Base-by-base conservation (phyloP, 352 stramenopile genomes). In the Phytophthora cactorum region DNA sequence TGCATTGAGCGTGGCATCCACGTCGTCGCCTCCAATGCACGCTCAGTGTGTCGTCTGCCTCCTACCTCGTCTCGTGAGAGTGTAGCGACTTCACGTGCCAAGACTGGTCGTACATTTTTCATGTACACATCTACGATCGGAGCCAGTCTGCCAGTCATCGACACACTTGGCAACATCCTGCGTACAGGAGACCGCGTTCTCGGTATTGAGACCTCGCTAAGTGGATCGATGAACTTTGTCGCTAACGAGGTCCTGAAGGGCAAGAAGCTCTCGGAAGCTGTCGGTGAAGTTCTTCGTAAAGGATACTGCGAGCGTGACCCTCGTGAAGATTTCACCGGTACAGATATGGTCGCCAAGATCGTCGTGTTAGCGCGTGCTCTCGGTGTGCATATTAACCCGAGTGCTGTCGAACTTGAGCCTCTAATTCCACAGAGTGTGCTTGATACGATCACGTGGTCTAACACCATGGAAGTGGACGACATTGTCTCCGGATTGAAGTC, bases 41-140 rank as follows among this genome's bases (percentile, higher is more conserved):
- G 76, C 4, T 90, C 84, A 7, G 76, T 91, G 11, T 85, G 67
- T 47, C 57, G 69, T 25, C 51, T 93, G 14, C 81, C 83, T 4
- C 63, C 74, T 11, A 90, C 83, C 0, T 73, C 81, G 34, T 89
- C 80, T 5, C 79, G 80, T 9, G 82, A 89, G 49, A 88, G 80
- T 63, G 73, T 90, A 3, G 78, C 81, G 10, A 82, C 78, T 1
- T 81, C 75, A 7, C 64, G 50, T 11, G 31, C 46, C 7, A 67
- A 73, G 66, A 60, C 70, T 10, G 83, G 82, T 0, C 86, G 83
- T 25, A 82, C 84, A 9, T 94, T 90, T 56, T 80, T 92, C 66
- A 84, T 94, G 78, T 93, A 92, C 77, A 89, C 86, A 25, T 92
- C 86, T 8, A 91, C 85, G 8, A 86, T 94, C 53, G 83, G 76